Evolutionary conservation across 1,284 basidiomycete genomes (phyloP).

Genomic region (Sanghuangporus sanghuang): DNA sequence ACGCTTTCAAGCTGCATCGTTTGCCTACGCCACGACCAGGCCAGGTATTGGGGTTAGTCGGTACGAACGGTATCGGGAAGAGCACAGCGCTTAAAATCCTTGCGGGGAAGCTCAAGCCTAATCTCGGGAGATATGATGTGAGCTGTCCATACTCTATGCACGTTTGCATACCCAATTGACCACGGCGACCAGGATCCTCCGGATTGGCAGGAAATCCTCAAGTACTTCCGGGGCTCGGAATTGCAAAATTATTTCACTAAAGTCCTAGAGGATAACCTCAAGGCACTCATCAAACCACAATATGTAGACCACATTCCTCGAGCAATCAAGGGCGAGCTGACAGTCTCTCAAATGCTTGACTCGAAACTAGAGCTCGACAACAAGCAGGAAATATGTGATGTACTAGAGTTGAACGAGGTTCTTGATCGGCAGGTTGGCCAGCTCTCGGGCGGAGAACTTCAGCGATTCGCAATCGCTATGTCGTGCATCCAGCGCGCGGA

Average conservation of each 20-base stretch:
- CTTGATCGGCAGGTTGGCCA: slow-evolving; percentile 80
- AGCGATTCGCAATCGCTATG: slow-evolving; percentile 94
- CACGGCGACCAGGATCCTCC: slow-evolving; percentile 69
- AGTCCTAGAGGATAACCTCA: slow-evolving; percentile 96
- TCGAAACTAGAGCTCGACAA: slow-evolving; percentile 82
- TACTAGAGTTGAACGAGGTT: slow-evolving; percentile 83
- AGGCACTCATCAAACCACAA: slow-evolving; percentile 97
- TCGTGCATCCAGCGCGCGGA: slow-evolving; percentile 89
- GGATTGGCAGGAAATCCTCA: slow-evolving; percentile 96
- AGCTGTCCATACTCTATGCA: slow-evolving; percentile 26
- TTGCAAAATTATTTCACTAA: slow-evolving; percentile 99
- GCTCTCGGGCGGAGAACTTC: slow-evolving; percentile 92
- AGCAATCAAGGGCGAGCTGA: slow-evolving; percentile 87
- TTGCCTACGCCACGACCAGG: slow-evolving; percentile 92
- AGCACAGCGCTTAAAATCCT: slow-evolving; percentile 94
- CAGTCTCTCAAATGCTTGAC: slow-evolving; percentile 86
- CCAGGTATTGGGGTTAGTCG: slow-evolving; percentile 92
- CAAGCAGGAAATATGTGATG: slow-evolving; percentile 75
- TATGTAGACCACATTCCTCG: slow-evolving; percentile 98
- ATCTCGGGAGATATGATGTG: slow-evolving; percentile 86
- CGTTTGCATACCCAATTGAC: slow-evolving; percentile 4
- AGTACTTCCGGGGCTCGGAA: slow-evolving; percentile 96
- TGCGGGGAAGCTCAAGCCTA: slow-evolving; percentile 93
- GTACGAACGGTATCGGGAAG: slow-evolving; percentile 98
- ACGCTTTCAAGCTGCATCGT: slow-evolving; percentile 96